Evolutionary conservation across 2,329 filamentous ascomycete species (phyloP), one percentile per base, ranked within the genome.

Genomic region (Neophaeococcomyces mojaviensis): DNA sequence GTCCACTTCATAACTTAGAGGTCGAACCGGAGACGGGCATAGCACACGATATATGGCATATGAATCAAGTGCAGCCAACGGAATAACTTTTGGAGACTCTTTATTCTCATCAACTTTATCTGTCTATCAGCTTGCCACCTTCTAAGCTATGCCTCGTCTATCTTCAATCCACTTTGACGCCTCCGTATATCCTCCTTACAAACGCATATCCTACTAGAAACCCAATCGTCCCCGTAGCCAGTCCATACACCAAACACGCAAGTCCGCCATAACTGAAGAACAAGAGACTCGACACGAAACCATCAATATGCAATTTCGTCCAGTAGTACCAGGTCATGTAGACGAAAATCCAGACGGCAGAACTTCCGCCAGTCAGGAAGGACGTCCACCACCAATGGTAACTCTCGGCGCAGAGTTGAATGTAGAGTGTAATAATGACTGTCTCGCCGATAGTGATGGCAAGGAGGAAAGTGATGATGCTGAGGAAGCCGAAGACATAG

Each of bases 331-430:
- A 94, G 40, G 82, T 70, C 62, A 84, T 86, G 68, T 92, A 94
- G 31, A 78, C 62, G 61, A 90, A 92, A 31, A 94, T 78, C 86
- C 87, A 94, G 49, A 87, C 64, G 5, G 84, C 78, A 55, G 82
- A 87, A 55, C 82, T 79, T 39, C 82, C 84, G 36, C 88, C 88
- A 7, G 88, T 78, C 39, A 86, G 67, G 68, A 94, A 92, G 42
- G 84, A 87, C 63, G 86, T 84, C 87, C 87, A 94, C 86, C 86
- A 92, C 88, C 88, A 94, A 62, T 87, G 78, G 66, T 92, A 84
- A 64, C 94, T 88, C 74, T 94, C 88, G 1, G 79, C 74, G 67
- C 86, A 90, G 15, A 94, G 77, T 66, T 87, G 84, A 39, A 86
- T 77, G 64, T 94, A 94, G 13, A 88, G 84, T 1, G 82, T 81